A percentile compares a stretch with the other conserved stretches of the same genome.
Conservation (phyloP, 2,329 filamentous ascomycete species). For the Calonectria honghensis region DNA sequence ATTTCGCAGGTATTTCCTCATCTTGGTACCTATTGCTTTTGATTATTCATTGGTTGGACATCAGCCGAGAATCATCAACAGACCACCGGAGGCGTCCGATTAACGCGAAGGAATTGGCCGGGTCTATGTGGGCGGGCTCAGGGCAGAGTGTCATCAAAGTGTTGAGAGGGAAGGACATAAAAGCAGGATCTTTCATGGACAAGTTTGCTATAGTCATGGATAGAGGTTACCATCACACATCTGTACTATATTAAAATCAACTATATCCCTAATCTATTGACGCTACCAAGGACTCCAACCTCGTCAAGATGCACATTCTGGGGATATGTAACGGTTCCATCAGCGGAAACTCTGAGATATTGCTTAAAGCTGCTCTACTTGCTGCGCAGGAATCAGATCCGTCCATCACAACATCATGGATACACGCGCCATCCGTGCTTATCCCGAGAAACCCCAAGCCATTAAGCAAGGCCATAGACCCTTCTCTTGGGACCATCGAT, state of each 20-base stretch:
- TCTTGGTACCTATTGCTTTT: background rate
- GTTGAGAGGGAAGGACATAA: background rate
- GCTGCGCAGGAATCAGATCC: background rate
- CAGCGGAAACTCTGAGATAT: background rate
- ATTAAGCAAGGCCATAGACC: background rate
- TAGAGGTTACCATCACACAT: background rate
- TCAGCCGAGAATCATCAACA: background rate
- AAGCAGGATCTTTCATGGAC: background rate
- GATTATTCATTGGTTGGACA: background rate
- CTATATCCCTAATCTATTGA: background rate
- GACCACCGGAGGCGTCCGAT: background rate
- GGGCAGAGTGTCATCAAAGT: background rate
- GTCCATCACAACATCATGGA: background rate
- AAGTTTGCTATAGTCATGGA: background rate
- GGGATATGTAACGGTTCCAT: background rate
- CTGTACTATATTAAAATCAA: background rate
- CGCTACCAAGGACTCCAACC: background rate
- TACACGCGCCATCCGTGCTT: background rate
- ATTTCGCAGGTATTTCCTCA: background rate
- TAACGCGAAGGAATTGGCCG: background rate
- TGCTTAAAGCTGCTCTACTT: background rate
- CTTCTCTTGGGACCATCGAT: background rate
- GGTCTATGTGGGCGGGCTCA: background rate
- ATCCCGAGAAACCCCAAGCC: background rate
- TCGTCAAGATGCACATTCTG: background rate